Conservation (phyloP, 2,329 filamentous ascomycete genomes). For the Elsinoe batatas region DNA sequence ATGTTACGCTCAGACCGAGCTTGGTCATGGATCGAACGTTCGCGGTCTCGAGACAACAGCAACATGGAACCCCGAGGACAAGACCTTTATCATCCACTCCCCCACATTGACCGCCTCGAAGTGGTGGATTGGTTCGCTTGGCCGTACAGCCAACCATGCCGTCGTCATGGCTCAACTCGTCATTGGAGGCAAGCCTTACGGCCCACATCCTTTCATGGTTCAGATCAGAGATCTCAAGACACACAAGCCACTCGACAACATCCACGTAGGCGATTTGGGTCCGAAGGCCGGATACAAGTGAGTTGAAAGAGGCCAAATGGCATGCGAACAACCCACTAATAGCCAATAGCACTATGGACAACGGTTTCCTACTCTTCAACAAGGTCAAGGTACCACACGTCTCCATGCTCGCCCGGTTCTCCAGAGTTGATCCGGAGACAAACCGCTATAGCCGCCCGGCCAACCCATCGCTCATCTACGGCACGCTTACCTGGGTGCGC, state of each 20-base stretch:
- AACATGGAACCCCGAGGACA: conserved; percentile 62
- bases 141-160: conserved; percentile 65
- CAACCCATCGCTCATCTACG: conserved; percentile 60
- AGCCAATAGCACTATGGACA: conserved; percentile 55
- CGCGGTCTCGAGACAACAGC: conserved; percentile 62
- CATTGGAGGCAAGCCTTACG: conserved; percentile 56
- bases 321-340: neutral
- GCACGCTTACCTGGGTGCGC: conserved; percentile 66
- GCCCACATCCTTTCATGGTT: conserved; percentile 69
- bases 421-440: conserved; percentile 56
- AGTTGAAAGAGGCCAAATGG: neutral
- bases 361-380: conserved; percentile 70
- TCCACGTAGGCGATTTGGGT: conserved; percentile 71
- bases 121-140: conserved; percentile 77
- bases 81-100: conserved; percentile 66
- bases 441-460: conserved; percentile 58
- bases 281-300: conserved; percentile 68
- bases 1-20: conserved; percentile 72
- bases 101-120: conserved; percentile 66
- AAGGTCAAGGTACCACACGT: conserved; percentile 64
- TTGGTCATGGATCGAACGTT: conserved; percentile 71
- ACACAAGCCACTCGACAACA: conserved; percentile 56
- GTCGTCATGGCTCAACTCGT: conserved; percentile 71
- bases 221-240: conserved; percentile 62
- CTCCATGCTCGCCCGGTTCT: conserved; percentile 65